These are phyloP conservation scores for Piromyces finnis DNA, from an alignment of 192 early-diverging fungal species.

Conservation along the genomic window DNA sequence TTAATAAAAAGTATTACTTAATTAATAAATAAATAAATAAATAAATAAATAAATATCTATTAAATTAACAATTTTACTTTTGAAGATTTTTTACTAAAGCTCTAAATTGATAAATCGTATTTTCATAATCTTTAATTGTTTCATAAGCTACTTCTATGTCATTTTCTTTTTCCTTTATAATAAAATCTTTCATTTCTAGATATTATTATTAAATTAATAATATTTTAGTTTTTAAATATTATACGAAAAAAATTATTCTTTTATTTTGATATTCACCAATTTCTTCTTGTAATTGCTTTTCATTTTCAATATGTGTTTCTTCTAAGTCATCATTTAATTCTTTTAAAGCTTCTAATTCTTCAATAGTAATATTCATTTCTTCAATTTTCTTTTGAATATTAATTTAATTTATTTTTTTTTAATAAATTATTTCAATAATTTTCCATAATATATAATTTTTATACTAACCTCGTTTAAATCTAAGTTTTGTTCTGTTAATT, in stretches of 20 bases:
- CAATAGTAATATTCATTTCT: constrained; percentile 53
- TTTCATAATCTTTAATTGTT: constrained; percentile 67
- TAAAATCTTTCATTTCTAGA: constrained; percentile 46
- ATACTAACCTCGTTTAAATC: constrained; percentile 31
- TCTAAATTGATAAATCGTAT: constrained; percentile 69
- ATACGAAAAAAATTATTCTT: too few species aligned
- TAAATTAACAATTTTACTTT: too few species aligned
- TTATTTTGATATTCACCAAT: constrained; percentile 36
- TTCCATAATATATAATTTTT: too few species aligned
- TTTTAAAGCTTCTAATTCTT: constrained; percentile 78
- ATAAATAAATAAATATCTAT: too few species aligned
- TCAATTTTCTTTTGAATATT: constrained; percentile 32
- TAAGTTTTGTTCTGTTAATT: constrained; percentile 70
- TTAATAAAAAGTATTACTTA: too few species aligned
- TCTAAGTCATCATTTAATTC: constrained; percentile 85
- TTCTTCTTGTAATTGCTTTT: constrained; percentile 68
- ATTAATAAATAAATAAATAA: too few species aligned
- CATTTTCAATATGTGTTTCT: constrained; percentile 75
- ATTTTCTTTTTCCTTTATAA: constrained; percentile 37
- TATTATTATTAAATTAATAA: not conserved
- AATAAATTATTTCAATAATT: too few species aligned
- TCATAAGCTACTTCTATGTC: constrained; percentile 52
- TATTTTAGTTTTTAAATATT: too few species aligned
- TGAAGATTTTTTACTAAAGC: constrained; percentile 53
- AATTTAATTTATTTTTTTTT: too few species aligned